Conservation (phyloP, 345 rosid species). For the Garcia nutans region DNA sequence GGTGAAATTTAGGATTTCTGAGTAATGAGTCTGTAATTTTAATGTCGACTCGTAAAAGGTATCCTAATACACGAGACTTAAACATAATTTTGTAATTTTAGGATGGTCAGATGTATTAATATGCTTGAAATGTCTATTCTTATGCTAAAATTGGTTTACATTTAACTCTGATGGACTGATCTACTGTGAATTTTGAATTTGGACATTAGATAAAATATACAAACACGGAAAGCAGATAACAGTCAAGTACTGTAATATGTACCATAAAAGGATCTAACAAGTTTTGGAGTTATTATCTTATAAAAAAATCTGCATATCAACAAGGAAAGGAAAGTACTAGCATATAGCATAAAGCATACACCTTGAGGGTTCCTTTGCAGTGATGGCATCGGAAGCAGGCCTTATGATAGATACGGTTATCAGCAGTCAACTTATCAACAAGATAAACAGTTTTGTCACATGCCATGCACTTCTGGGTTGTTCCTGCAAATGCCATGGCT, state of each 20-base stretch:
- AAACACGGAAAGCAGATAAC: too few species aligned
- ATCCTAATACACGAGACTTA: too few species aligned
- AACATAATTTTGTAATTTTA: too few species aligned
- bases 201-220: not conserved
- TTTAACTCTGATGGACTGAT: not conserved
- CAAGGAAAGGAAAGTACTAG: not conserved
- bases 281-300: not conserved
- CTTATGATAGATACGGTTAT: conserved; percentile 83
- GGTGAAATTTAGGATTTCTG: not conserved
- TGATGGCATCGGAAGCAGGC: conserved; percentile 99
- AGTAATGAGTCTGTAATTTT: too few species aligned
- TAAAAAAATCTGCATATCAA: not conserved
- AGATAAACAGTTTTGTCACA: conserved; percentile 96
- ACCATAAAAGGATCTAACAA: not conserved
- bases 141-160: not conserved
- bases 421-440: conserved; percentile 97
- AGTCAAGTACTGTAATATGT: not conserved
- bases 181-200: not conserved
- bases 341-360: conserved; percentile 11
- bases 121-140: not conserved
- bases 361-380: conserved; percentile 99
- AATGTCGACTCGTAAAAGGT: too few species aligned
- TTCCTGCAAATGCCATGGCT: conserved; percentile 97
- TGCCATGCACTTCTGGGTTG: conserved; percentile 98
- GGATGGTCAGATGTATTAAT: too few species aligned